A percentile compares a stretch with the other conserved stretches of the same genome.
These are phyloP conservation scores for Morella rubra DNA, from an alignment of 306 rosid species.

Conservation along the genomic window DNA sequence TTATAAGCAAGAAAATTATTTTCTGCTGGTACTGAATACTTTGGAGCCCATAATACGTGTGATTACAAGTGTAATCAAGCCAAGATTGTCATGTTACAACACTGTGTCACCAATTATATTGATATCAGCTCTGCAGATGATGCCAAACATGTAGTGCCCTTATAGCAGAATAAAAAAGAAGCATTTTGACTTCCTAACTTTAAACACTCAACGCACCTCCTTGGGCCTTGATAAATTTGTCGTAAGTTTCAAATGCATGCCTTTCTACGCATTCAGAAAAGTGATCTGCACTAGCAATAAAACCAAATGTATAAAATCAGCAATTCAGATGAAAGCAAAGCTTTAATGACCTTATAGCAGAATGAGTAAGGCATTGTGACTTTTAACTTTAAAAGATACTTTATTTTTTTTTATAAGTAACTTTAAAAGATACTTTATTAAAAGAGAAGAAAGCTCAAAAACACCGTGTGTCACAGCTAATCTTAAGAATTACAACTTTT, in stretches of 20 bases:
- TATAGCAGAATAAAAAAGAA: no score
- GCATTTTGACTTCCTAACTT: no score
- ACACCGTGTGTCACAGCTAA: neutral
- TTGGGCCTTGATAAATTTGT: constrained; percentile 75
- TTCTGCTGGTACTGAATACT: constrained; percentile 8
- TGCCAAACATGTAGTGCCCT: no score
- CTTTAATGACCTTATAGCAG: neutral
- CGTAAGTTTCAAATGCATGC: constrained; percentile 91
- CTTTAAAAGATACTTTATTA: neutral
- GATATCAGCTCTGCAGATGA: no score
- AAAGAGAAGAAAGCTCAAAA: neutral
- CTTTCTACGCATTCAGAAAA: constrained; percentile 91
- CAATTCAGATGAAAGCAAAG: constrained; percentile 24
- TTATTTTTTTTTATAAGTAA: neutral
- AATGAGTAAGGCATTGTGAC: neutral
- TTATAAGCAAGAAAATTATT: constrained; percentile 21
- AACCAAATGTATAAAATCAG: constrained; percentile 28
- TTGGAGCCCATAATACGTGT: neutral
- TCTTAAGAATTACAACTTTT: no score
- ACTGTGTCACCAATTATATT: no score
- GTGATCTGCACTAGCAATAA: constrained; percentile 71
- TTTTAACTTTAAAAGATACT: neutral
- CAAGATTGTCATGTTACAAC: neutral
- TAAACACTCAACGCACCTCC: constrained; percentile 58
- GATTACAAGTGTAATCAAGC: neutral